A percentile compares a stretch with the other conserved stretches of the same genome.
phyloP scores from a whole-genome alignment of 228 moss, liverwort and hornwort genomes.

The Sphagnum fallax region DNA sequence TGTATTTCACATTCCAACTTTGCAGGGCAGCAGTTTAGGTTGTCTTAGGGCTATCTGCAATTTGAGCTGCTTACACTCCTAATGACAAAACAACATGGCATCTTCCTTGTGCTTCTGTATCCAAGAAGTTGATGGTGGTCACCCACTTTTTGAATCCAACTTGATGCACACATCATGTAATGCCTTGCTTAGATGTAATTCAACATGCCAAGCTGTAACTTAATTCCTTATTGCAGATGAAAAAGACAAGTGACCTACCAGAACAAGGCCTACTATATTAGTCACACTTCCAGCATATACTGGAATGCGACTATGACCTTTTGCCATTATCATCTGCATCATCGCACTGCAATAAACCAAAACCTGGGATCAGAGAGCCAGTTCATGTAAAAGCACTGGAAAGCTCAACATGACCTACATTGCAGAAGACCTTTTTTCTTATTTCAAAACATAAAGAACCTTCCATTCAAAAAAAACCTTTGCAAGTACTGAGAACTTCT shows the following conservation, averaged over 20 bases:
- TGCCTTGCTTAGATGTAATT: constrained; percentile 8
- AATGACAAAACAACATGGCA: neutral
- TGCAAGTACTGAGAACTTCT: no score
- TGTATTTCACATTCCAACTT: neutral
- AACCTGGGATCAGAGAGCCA: no score
- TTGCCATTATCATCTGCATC: constrained; percentile 81
- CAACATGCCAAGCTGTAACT: constrained; percentile 5
- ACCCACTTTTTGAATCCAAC: neutral
- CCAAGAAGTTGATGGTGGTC: neutral
- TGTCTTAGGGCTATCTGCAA: no score
- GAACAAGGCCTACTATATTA: constrained; percentile 81
- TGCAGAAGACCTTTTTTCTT: no score
- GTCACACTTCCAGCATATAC: constrained; percentile 65
- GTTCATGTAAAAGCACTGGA: no score
- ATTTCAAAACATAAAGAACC: no score
- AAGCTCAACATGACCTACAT: no score
- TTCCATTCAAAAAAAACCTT: no score
- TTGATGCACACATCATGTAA: no score
- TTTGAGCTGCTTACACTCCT: neutral
- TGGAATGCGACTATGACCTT: constrained; percentile 89
- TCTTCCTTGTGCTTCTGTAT: neutral
- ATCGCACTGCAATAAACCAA: constrained; percentile 40
- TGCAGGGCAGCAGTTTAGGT: no score
- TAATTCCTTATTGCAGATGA: no score
- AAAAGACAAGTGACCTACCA: constrained; percentile 26